Evolutionary conservation across 2,329 filamentous ascomycete genomes (phyloP), one percentile per base, ranked within the genome.

Genomic region (Verticillium isaacii): DNA sequence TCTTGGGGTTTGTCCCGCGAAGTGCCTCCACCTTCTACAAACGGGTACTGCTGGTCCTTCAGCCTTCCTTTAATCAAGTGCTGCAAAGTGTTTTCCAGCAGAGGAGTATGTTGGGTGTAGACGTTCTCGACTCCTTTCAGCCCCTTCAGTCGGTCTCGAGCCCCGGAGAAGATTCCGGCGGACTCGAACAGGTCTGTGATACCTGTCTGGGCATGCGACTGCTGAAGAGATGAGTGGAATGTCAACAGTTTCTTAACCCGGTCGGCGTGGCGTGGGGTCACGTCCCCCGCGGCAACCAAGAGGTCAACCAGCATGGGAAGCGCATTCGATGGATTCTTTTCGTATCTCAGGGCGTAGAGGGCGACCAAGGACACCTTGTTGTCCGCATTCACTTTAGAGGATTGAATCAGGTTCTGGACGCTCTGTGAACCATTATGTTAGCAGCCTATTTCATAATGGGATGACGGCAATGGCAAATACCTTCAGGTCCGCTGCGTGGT

Each of bases 61-160:
- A 99, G 77, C 34, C 91, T 87, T 0, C 95, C 96, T 72, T 97
- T 97, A 78, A 98, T 93, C 59, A 99, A 80, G 68, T 94, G 94
- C 72, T 97, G 94, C 19, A 99, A 78, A 0, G 93, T 98, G 29
- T 85, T 85, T 74, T 97, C 93, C 17, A 99, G 77, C 25, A 92
- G 84, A 0, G 96, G 93, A 6, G 92, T 96, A 74, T 99, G 95
- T 74, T 99, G 96, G 0, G 95, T 99, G 74, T 99, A 99, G 32
- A 99, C 95, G 69, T 99, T 99, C 74, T 99, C 96, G 1, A 99
- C 95, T 1, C 95, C 95, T 72, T 98, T 97, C 15, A 99, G 82
- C 0, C 95, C 95, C 71, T 96, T 97, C 75, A 99, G 93, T 5
- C 93, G 88, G 70, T 89, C 92, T 45, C 92, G 85, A 12, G 93